A percentile compares a stretch with the other conserved stretches of the same genome.
These are phyloP conservation scores for Arabidopsis suecica DNA, from an alignment of 345 rosid species.

Conservation along the genomic window DNA sequence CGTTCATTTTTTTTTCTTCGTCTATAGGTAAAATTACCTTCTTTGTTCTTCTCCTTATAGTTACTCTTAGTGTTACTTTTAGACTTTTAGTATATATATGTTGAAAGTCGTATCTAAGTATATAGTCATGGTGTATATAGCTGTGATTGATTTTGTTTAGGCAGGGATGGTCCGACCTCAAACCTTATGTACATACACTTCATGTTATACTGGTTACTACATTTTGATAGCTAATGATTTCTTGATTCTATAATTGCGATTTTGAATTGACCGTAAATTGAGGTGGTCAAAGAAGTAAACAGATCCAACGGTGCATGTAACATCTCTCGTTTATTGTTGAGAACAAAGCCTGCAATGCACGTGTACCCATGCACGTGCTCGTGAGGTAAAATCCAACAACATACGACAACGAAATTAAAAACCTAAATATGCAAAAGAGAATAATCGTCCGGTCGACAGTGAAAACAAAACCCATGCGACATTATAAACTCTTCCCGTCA, in stretches of 20 bases:
- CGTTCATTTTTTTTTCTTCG: not conserved
- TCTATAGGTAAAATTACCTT: constrained; percentile 18
- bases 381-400: constrained; percentile 57
- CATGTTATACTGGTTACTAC: too few species aligned
- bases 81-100: not conserved
- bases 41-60: not conserved
- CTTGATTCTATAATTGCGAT: not conserved
- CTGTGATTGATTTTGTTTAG: not conserved
- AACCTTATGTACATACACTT: too few species aligned
- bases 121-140: too few species aligned
- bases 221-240: constrained; percentile 1
- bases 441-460: constrained; percentile 63
- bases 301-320: constrained; percentile 36
- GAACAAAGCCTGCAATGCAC: constrained; percentile 54
- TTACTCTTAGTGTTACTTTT: not conserved
- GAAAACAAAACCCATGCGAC: constrained; percentile 33
- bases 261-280: constrained; percentile 19
- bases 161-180: too few species aligned
- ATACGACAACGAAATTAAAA: constrained; percentile 62
- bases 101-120: too few species aligned
- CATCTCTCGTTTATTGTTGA: constrained; percentile 36
- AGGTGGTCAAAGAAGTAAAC: constrained; percentile 45
- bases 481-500: too few species aligned
- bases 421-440: constrained; percentile 62
- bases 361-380: constrained; percentile 54